Evolutionary conservation across 257 asterid species (phyloP), one percentile per base, ranked within the genome.

Genomic region (Linderniella brevidens): DNA sequence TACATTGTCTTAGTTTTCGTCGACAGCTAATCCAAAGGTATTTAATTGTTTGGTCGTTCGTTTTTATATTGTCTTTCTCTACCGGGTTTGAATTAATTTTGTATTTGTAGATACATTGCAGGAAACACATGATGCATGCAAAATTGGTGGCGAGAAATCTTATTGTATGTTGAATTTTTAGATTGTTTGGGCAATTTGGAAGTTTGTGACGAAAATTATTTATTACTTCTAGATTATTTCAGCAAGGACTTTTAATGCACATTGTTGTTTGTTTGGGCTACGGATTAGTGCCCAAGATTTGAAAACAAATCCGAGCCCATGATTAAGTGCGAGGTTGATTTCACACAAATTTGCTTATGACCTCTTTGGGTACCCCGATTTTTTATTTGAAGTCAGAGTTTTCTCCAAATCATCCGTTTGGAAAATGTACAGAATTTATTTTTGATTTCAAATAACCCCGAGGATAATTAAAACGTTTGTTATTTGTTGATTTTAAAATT

Each of bases 281-380:
- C 84, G 62, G 99, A 85, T 60, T 90, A 96, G 99, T 85, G 99
- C 64, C 94, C 96, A 49, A 64, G 68, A 73, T 70, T 59, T 52
- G 58, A 72, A 58, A 58, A 54, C 18, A 48, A 55, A 67, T 58
- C 78, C 12, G 63, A 65, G 29, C 49, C 50, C 57, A 64, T 37
- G 59, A 41, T 81, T 25, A 59, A 49, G 53, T 66, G 71, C 48
- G 96, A 90, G 96, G 99, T 81, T 69, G 29, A 13, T 64, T 25
- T 62, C 13, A 38, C 53, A 46, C 18, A 39, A 10, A 10, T 2
- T 39, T 39, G 13, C 15, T 13, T 13, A 11, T 11, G 9, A n/a
- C n/a, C n/a, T n/a, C n/a, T n/a, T n/a, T n/a, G n/a, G n/a, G n/a
- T n/a, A n/a, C n/a, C n/a, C n/a, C n/a, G n/a, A n/a, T n/a, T n/a